phyloP scores from a whole-genome alignment of 805 yeast species.

The Yamadazyma scolyti region DNA sequence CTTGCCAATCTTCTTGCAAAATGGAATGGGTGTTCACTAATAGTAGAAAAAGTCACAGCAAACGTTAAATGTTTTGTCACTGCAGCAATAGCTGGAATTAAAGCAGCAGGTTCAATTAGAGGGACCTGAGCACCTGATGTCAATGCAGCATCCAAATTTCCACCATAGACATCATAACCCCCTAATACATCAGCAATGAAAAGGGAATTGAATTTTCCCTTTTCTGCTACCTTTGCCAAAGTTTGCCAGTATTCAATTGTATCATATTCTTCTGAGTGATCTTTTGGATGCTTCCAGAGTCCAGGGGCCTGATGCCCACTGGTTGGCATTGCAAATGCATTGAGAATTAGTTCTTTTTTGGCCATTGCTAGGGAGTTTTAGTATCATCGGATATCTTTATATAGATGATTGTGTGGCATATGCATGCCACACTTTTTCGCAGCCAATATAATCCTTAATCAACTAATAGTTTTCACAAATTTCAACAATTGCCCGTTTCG shows the following conservation, averaged over 20 bases:
- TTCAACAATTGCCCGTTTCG: too few relatives aligned
- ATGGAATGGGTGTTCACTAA: conserved; percentile 41
- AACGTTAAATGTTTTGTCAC: conserved; percentile 39
- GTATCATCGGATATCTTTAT: too few relatives aligned
- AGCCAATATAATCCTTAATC: too few relatives aligned
- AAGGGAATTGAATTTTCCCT: conserved; percentile 36
- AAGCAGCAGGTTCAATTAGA: conserved; percentile 33
- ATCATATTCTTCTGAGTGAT: conserved; percentile 23
- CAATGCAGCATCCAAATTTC: conserved; percentile 36
- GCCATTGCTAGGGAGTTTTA: too few relatives aligned
- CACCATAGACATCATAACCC: conserved; percentile 38
- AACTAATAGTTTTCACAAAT: too few relatives aligned
- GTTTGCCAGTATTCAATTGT: conserved; percentile 30
- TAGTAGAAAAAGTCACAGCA: conserved; percentile 41
- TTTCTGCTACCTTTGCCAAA: conserved; percentile 35
- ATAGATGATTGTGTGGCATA: too few relatives aligned
- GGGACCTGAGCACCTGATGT: conserved; percentile 32
- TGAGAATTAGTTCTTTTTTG: conserved; percentile 24
- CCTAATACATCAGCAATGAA: conserved; percentile 42
- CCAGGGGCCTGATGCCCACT: conserved; percentile 21
- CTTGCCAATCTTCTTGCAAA: conserved; percentile 43
- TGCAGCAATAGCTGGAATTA: conserved; percentile 41
- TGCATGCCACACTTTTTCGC: too few relatives aligned
- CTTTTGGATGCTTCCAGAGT: conserved; percentile 39
- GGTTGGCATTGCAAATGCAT: conserved; percentile 35